These are phyloP conservation scores for Amanita phalloides DNA, from an alignment of 768 basidiomycete genomes.

Conservation along the genomic window DNA sequence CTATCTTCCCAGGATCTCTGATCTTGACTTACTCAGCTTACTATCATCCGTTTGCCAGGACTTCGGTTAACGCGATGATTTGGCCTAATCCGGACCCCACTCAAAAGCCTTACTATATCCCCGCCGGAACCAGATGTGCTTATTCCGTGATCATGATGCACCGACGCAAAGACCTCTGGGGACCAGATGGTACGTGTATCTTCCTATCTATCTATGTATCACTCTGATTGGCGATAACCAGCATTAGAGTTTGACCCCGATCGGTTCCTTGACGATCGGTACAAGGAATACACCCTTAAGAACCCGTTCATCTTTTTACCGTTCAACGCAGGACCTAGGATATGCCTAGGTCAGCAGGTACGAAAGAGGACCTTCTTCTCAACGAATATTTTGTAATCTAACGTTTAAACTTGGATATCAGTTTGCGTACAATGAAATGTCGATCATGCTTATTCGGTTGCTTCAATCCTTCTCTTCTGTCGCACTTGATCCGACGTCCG, in stretches of 20 bases:
- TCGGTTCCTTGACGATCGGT: slow-evolving; percentile 54
- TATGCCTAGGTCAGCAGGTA: slow-evolving; percentile 53
- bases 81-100: slow-evolving; percentile 34
- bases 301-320: slow-evolving; percentile 66
- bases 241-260: slow-evolving; percentile 64
- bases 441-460: slow-evolving; percentile 52
- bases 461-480: slow-evolving; percentile 46
- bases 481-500: slow-evolving; percentile 32
- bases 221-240: slow-evolving; percentile 11
- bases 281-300: slow-evolving; percentile 48
- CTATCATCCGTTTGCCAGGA: slow-evolving; percentile 15
- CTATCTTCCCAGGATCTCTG: no score
- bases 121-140: slow-evolving; percentile 33
- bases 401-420: slow-evolving; percentile 10
- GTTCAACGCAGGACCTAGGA: slow-evolving; percentile 50
- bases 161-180: slow-evolving; percentile 56
- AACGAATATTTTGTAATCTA: neutral
- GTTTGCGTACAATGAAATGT: slow-evolving; percentile 54
- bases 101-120: slow-evolving; percentile 43
- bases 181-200: slow-evolving; percentile 43
- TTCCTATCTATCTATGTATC: neutral
- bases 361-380: neutral
- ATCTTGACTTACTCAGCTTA: no score
- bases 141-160: slow-evolving; percentile 62
- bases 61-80: slow-evolving; percentile 35